These are phyloP conservation scores for Akanthomyces lecanii DNA, from an alignment of 2,329 filamentous ascomycete genomes.

Conservation along the genomic window DNA sequence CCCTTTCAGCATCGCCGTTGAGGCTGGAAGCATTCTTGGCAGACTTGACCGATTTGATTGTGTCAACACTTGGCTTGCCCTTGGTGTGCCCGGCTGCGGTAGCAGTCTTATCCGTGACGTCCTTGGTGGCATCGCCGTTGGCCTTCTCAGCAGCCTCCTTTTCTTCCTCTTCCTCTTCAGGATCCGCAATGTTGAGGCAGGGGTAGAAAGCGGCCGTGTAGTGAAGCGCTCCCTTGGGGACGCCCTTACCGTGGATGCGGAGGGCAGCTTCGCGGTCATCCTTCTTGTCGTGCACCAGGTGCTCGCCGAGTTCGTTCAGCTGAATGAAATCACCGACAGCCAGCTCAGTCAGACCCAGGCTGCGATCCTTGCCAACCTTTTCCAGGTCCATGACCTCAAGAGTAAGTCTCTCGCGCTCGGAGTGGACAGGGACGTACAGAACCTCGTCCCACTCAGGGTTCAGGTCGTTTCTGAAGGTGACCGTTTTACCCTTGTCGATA, in stretches of 20 bases:
- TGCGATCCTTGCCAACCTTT: constrained; percentile 84
- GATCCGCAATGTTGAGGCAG: constrained; percentile 79
- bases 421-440: constrained; percentile 88
- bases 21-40: constrained; percentile 31
- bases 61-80: constrained; percentile 36
- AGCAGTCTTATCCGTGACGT: constrained; percentile 27
- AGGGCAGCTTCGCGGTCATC: constrained; percentile 62
- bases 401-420: constrained; percentile 72
- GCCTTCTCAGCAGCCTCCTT: constrained; percentile 49
- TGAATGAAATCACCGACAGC: constrained; percentile 72
- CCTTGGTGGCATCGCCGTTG: background rate
- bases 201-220: constrained; percentile 91
- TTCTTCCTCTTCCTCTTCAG: constrained; percentile 72
- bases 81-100: constrained; percentile 35
- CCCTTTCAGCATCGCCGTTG: constrained; percentile 35
- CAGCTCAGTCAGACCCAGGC: constrained; percentile 76
- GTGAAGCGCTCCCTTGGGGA: constrained; percentile 72
- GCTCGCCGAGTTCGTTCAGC: constrained; percentile 77
- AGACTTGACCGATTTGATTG: constrained; percentile 8
- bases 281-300: constrained; percentile 73
- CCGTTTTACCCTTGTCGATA: constrained; percentile 84
- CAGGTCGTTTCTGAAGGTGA: constrained; percentile 93
- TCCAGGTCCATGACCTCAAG: constrained; percentile 98
- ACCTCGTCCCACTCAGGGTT: constrained; percentile 96
- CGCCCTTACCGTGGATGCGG: constrained; percentile 66